phyloP scores from a whole-genome alignment of 352 stramenopile genomes.

The Pythium dissimile region DNA sequence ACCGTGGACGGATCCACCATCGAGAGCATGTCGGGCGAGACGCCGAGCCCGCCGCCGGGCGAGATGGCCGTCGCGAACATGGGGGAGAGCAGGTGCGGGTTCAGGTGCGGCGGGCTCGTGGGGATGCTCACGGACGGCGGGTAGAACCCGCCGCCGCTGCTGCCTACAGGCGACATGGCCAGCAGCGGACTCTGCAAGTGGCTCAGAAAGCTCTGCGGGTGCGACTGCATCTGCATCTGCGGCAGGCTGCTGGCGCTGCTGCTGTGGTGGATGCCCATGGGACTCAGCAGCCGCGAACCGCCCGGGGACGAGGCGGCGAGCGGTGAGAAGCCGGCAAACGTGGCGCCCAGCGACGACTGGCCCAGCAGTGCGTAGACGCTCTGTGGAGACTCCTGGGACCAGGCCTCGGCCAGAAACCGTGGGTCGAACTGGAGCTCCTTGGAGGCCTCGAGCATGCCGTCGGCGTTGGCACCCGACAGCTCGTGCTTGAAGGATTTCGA shows the following conservation, averaged over 20 bases:
- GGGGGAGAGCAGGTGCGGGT: slow-evolving; percentile 20
- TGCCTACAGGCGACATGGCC: slow-evolving; percentile 23
- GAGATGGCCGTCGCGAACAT: slow-evolving; percentile 19
- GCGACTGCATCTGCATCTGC: slow-evolving; percentile 30
- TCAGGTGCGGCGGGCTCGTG: slow-evolving; percentile 12
- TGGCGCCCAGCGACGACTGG: slow-evolving; percentile 18
- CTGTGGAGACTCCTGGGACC: slow-evolving; percentile 37
- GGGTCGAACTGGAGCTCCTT: slow-evolving; percentile 51
- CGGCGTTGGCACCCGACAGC: not conserved
- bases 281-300: slow-evolving; percentile 26
- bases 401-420: slow-evolving; percentile 41
- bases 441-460: not conserved
- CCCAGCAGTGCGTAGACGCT: slow-evolving; percentile 50
- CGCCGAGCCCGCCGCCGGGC: slow-evolving; percentile 18
- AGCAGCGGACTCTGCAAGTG: slow-evolving; percentile 17
- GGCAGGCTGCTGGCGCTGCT: slow-evolving; percentile 17
- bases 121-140: slow-evolving; percentile 26
- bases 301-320: slow-evolving; percentile 12
- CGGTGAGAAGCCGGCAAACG: slow-evolving; percentile 28
- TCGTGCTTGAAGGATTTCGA: slow-evolving; percentile 13
- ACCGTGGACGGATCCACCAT: slow-evolving; percentile 32
- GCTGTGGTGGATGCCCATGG: slow-evolving; percentile 30
- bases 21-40: slow-evolving; percentile 45
- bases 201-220: slow-evolving; percentile 30
- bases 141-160: slow-evolving; percentile 31